A percentile compares a stretch with the other conserved stretches of the same genome.
These are phyloP conservation scores for Diospyros kaki DNA, from an alignment of 148 eudicot genomes.

Conservation along the genomic window DNA sequence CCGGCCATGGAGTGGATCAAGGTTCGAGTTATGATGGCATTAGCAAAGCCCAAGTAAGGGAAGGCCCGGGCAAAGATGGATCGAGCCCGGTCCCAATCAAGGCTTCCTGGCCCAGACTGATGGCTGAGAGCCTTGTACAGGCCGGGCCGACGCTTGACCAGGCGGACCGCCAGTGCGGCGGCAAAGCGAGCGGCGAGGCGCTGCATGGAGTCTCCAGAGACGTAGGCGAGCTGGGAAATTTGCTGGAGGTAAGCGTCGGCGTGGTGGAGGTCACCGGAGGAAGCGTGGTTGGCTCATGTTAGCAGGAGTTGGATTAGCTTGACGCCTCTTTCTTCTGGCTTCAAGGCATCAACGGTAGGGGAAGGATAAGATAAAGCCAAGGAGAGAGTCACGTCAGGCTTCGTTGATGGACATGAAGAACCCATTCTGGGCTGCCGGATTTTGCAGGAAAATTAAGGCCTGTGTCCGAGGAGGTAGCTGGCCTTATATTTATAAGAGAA, in stretches of 20 bases:
- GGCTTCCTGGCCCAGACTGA: neutral
- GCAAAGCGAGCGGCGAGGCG: constrained; percentile 33
- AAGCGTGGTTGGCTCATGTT: constrained; percentile 33
- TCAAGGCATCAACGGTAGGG: constrained; percentile 7
- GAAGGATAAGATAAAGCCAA: constrained; percentile 18
- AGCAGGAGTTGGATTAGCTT: constrained; percentile 38
- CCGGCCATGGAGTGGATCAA: constrained; percentile 20
- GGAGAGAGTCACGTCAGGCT: constrained; percentile 32
- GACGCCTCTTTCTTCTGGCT: constrained; percentile 35
- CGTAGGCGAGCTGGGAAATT: constrained; percentile 27
- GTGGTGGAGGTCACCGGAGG: constrained; percentile 31
- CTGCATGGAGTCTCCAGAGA: constrained; percentile 38
- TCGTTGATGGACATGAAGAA: constrained; percentile 19
- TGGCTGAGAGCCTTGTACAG: constrained; percentile 28
- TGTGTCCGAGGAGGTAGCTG: too few species aligned
- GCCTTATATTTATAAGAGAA: neutral
- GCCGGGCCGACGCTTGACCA: constrained; percentile 41
- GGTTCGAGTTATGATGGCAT: constrained; percentile 19
- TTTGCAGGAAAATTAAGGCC: too few species aligned
- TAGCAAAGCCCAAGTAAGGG: constrained; percentile 29
- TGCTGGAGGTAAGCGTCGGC: constrained; percentile 34
- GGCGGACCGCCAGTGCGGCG: constrained; percentile 32
- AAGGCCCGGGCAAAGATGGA: constrained; percentile 21
- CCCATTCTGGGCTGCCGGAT: constrained; percentile 9
- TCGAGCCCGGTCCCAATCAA: constrained; percentile 18